These are phyloP conservation scores for Climacium dendroides DNA, from an alignment of 225 moss, liverwort and hornwort species.

Conservation along the genomic window DNA sequence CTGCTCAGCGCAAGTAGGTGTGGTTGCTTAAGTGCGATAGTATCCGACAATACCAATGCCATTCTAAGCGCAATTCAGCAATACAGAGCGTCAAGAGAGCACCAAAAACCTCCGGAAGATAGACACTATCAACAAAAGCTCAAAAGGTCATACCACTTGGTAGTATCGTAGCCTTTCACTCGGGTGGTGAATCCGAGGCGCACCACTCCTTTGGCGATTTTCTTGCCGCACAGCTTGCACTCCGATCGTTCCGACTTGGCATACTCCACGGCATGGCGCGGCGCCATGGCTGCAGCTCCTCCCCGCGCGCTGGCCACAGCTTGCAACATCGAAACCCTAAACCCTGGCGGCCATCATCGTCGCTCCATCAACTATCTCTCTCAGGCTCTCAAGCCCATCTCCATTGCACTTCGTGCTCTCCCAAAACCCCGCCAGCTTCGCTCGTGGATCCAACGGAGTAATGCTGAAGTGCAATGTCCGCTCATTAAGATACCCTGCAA, in stretches of 20 bases:
- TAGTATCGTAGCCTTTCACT: slow-evolving; percentile 15
- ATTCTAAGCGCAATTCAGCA: neutral
- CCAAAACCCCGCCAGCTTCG: neutral
- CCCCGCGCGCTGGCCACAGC: neutral
- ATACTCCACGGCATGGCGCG: slow-evolving; percentile 38
- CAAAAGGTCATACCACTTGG: slow-evolving; percentile 5
- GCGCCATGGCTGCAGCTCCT: slow-evolving; percentile 4
- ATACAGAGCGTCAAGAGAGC: neutral
- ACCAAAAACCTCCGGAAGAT: neutral
- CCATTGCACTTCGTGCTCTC: neutral
- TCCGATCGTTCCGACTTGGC: slow-evolving; percentile 42
- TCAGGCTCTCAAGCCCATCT: neutral
- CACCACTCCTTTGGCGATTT: slow-evolving; percentile 26
- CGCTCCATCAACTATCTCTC: neutral
- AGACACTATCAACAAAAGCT: neutral
- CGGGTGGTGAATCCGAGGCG: slow-evolving; percentile 27
- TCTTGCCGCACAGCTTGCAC: slow-evolving; percentile 40
- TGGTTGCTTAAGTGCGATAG: neutral
- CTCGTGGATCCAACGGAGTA: neutral
- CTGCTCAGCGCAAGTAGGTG: neutral
- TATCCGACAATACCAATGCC: neutral
- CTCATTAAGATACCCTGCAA: neutral
- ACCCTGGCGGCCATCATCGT: neutral
- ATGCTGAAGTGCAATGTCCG: neutral
- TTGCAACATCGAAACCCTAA: neutral